phyloP scores from a whole-genome alignment of 1,284 basidiomycete genomes.

The Leccinum olivaceoglutinosum region DNA sequence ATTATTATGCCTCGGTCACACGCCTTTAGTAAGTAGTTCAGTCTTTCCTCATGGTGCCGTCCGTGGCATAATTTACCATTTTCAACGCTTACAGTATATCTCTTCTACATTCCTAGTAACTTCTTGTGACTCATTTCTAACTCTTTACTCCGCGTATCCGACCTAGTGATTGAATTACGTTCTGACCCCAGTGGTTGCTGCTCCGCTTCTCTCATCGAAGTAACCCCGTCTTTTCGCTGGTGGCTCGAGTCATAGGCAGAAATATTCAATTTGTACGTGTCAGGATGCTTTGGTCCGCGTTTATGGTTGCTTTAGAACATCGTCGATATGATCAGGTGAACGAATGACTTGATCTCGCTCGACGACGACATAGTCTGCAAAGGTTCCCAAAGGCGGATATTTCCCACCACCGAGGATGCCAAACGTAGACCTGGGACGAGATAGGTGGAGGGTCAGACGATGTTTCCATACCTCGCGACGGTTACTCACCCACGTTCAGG shows the following conservation, averaged over 20 bases:
- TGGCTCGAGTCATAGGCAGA: background rate
- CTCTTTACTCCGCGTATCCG: background rate
- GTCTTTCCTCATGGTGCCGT: background rate
- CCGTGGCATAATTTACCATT: background rate
- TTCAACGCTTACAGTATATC: background rate
- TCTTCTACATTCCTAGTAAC: background rate
- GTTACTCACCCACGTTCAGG: too few species aligned
- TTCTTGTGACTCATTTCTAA: background rate
- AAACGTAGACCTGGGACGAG: too few species aligned
- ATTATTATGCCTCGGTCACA: too few species aligned
- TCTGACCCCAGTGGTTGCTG: background rate
- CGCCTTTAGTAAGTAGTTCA: background rate
- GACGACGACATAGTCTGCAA: too few species aligned
- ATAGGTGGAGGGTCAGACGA: too few species aligned
- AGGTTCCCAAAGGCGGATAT: too few species aligned
- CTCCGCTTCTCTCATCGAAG: background rate
- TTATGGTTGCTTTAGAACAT: slow-evolving; percentile 3
- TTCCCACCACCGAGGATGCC: too few species aligned
- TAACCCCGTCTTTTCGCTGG: background rate
- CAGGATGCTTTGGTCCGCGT: background rate
- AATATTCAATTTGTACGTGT: slow-evolving; percentile 8
- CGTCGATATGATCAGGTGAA: too few species aligned
- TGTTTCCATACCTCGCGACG: too few species aligned
- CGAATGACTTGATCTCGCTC: too few species aligned
- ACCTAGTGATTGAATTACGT: background rate